phyloP scores from a whole-genome alignment of 1,139 yeast species.

The Diutina sp. region DNA sequence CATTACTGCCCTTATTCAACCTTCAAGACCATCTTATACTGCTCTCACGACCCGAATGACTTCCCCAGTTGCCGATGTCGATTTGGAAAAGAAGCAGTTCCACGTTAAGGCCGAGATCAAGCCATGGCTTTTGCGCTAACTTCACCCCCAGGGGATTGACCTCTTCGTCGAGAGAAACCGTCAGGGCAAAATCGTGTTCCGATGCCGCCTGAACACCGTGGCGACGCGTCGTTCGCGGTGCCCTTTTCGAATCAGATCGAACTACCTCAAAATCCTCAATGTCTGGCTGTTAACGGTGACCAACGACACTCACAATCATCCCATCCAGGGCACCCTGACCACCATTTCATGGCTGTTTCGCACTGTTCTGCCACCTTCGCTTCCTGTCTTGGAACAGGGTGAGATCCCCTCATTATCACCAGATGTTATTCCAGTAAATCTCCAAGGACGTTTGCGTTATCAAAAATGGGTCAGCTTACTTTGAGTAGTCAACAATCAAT shows the following conservation, averaged over 20 bases:
- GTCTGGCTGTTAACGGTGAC: slow-evolving; percentile 52
- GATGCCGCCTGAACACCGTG: slow-evolving; percentile 24
- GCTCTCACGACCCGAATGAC: neutral
- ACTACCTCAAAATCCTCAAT: slow-evolving; percentile 40
- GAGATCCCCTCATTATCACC: no score
- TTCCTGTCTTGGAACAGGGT: no score
- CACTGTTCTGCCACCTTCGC: no score
- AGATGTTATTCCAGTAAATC: no score
- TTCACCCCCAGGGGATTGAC: slow-evolving; percentile 38
- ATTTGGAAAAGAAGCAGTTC: slow-evolving; percentile 1
- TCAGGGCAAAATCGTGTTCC: slow-evolving; percentile 52
- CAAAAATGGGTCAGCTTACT: no score
- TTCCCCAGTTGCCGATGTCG: neutral
- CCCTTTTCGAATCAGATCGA: slow-evolving; percentile 61
- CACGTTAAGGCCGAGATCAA: slow-evolving; percentile 22
- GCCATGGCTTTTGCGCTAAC: slow-evolving; percentile 45
- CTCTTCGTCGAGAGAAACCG: slow-evolving; percentile 64
- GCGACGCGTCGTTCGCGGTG: slow-evolving; percentile 15
- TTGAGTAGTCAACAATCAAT: no score
- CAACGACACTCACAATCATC: slow-evolving; percentile 38
- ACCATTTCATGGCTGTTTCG: no score
- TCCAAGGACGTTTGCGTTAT: no score
- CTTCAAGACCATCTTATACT: no score
- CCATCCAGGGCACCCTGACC: neutral
- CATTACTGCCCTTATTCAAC: no score